Conservation (phyloP, 192 early-diverging fungal species). For the Podila horticola region DNA sequence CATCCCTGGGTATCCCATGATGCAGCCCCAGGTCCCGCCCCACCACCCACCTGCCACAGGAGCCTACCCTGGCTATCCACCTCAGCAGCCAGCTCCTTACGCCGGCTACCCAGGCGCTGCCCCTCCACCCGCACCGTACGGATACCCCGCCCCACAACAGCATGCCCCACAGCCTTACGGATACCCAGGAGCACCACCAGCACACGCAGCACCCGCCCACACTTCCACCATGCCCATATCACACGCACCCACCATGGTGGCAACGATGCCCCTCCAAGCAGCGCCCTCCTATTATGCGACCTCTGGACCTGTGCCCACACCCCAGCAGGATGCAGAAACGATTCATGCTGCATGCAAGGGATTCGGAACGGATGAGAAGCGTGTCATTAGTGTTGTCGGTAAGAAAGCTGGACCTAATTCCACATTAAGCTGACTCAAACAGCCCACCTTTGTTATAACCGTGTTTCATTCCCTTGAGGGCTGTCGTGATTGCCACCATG, state of each 20-base stretch:
- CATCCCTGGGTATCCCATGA: conserved; percentile 13
- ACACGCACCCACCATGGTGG: conserved; percentile 17
- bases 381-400: conserved; percentile 49
- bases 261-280: conserved; percentile 9
- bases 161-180: conserved; percentile 8
- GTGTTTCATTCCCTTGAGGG: background rate
- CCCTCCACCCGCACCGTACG: background rate
- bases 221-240: conserved; percentile 13
- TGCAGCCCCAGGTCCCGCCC: conserved; percentile 2
- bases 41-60: conserved; percentile 3
- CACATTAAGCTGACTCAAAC: background rate
- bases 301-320: conserved; percentile 20
- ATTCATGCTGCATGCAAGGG: conserved; percentile 39
- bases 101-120: conserved; percentile 11
- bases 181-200: conserved; percentile 10
- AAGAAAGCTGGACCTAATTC: background rate
- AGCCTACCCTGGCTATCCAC: conserved; percentile 20
- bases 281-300: background rate
- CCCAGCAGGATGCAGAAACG: conserved; percentile 50
- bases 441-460: background rate
- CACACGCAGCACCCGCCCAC: conserved; percentile 4
- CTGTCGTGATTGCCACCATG: no score
- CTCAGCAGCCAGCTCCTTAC: conserved; percentile 5
- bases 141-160: conserved; percentile 19
- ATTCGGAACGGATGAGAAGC: conserved; percentile 45